phyloP scores from a whole-genome alignment of 2,329 filamentous ascomycete genomes.

The Epichloe sp. region DNA sequence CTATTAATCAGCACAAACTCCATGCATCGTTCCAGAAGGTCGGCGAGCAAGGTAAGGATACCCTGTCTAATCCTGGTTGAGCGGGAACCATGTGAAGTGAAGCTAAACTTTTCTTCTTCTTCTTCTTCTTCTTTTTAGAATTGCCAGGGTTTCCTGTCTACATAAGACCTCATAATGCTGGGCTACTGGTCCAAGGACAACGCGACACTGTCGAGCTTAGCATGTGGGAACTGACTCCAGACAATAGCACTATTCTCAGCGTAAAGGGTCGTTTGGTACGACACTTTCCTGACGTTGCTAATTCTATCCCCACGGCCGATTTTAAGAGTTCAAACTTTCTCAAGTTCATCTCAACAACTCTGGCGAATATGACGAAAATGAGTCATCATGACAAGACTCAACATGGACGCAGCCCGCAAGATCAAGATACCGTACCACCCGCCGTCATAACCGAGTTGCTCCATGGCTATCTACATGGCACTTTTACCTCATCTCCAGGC shows the following conservation, averaged over 20 bases:
- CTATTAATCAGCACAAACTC: not conserved
- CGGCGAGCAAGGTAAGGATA: not conserved
- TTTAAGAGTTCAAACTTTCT: not conserved
- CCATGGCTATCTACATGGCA: conserved; percentile 23
- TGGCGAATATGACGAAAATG: not conserved
- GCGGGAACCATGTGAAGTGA: not conserved
- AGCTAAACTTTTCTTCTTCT: too few relatives aligned
- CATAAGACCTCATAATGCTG: not conserved
- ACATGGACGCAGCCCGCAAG: not conserved
- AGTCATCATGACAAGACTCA: too few relatives aligned
- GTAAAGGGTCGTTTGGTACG: not conserved
- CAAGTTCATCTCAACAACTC: not conserved
- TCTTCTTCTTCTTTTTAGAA: not conserved
- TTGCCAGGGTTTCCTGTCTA: not conserved
- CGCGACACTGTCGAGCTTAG: not conserved
- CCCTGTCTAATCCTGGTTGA: not conserved
- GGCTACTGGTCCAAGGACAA: not conserved
- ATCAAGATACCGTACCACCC: conserved; percentile 26
- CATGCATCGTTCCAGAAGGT: not conserved
- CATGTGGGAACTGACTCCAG: not conserved
- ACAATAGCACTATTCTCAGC: not conserved
- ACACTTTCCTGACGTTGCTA: not conserved
- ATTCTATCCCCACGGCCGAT: not conserved
- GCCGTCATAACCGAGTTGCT: conserved; percentile 36
- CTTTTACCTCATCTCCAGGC: too few relatives aligned